These are phyloP conservation scores for Phaeomoniella chlamydospora DNA, from an alignment of 2,329 filamentous ascomycete genomes.

Conservation along the genomic window DNA sequence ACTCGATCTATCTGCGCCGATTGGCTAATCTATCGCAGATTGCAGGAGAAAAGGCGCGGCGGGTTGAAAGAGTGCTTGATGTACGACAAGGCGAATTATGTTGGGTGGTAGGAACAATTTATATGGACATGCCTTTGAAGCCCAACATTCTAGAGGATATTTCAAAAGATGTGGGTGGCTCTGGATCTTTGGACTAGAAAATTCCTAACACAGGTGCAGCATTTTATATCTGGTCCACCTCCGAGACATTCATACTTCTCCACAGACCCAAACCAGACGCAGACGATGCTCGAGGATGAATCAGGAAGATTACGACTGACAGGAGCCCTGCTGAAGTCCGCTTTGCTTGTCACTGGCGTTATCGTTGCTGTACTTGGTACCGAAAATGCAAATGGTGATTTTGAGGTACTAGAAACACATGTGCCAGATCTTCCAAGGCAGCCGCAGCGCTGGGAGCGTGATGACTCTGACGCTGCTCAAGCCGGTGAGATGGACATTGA, in stretches of 20 bases:
- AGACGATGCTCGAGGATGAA: slow-evolving; percentile 86
- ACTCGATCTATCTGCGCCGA: neutral
- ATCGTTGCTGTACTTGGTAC: slow-evolving; percentile 91
- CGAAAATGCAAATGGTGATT: slow-evolving; percentile 81
- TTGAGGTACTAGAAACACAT: slow-evolving; percentile 82
- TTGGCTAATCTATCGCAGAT: slow-evolving; percentile 31
- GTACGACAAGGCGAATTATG: slow-evolving; percentile 90
- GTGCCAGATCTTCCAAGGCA: slow-evolving; percentile 78
- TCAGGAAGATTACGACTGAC: slow-evolving; percentile 74
- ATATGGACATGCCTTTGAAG: slow-evolving; percentile 94
- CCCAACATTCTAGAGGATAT: slow-evolving; percentile 94
- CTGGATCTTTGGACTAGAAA: neutral
- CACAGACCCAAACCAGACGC: slow-evolving; percentile 42
- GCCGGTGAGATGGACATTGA: slow-evolving; percentile 23
- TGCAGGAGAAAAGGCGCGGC: slow-evolving; percentile 58
- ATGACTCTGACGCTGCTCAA: slow-evolving; percentile 34
- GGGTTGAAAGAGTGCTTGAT: slow-evolving; percentile 80
- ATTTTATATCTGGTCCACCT: slow-evolving; percentile 76
- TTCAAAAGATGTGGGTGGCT: slow-evolving; percentile 60
- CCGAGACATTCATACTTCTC: slow-evolving; percentile 63
- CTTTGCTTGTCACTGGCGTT: slow-evolving; percentile 77
- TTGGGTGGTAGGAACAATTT: slow-evolving; percentile 89
- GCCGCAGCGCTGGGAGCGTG: slow-evolving; percentile 61
- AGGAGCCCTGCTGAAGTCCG: slow-evolving; percentile 51
- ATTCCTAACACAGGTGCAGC: slow-evolving; percentile 32